Evolutionary conservation across 352 stramenopile genomes (phyloP), one percentile per base, ranked within the genome.

Genomic region (Globisporangium solare): DNA sequence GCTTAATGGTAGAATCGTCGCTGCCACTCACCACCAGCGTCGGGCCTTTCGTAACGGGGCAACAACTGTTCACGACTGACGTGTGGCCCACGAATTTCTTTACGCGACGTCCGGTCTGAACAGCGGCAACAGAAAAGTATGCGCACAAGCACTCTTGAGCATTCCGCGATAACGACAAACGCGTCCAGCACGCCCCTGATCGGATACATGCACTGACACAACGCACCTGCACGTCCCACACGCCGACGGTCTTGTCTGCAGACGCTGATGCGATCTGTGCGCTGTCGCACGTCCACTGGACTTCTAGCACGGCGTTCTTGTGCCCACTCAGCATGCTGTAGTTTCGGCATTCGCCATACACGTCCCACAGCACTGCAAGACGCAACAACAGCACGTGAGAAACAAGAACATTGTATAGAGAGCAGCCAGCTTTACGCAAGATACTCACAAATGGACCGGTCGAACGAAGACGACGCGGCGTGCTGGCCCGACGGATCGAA

Each of bases 301-400:
- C 71, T 68, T 98, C 88, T 22, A 98, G 58, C 27, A 98, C 86
- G 6, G 95, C 94, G 71, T 98, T 99, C 74, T 98, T 98, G 71
- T 99, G 96, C 20, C 94, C 96, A 10, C 45, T 74, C 17, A 98
- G 68, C n/a, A 97, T 75, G 61, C 88, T 96, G 63, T 97, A 97
- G 63, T 98, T 99, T 46, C 74, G 70, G 67, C 90, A 98, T 37
- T 95, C 88, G 6, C 85, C 85, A 35, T 89, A 87, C 42, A 94
- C 84, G 59, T 97, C 85, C 91, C 91, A 98, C 13, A 98, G 63
- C 41, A 97, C 74, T 87, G 7, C 6, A 35, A 47, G n/a, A 40
- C 53, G 18, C 48, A 24, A 46, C 12, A 51, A 51, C n/a, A 43
- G 10, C 27, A 35, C 10, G 27, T 35, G 27, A 35, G 27, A 35